These are phyloP conservation scores for Chrysosporium queenslandicum DNA, from an alignment of 2,329 filamentous ascomycete species.

Conservation along the genomic window DNA sequence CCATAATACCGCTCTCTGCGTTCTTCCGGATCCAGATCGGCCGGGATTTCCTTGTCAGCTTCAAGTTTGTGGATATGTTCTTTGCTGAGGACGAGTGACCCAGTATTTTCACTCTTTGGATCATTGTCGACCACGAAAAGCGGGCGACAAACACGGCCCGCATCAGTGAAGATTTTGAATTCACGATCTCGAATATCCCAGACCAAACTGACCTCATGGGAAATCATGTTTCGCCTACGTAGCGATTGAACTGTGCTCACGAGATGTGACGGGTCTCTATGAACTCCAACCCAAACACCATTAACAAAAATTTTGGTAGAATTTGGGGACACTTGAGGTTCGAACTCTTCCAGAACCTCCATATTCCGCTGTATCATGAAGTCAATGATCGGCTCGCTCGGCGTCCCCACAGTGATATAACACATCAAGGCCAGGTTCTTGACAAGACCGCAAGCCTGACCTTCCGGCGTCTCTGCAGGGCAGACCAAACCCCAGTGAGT, in stretches of 20 bases:
- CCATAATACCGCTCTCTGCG: constrained; percentile 57
- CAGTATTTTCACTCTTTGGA: constrained; percentile 60
- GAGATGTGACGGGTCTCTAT: constrained; percentile 76
- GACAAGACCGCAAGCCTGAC: constrained; percentile 93
- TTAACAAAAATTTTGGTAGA: constrained; percentile 98
- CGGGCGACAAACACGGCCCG: constrained; percentile 86
- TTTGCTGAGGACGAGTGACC: constrained; percentile 71
- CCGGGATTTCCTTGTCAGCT: constrained; percentile 56
- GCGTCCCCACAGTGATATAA: constrained; percentile 90
- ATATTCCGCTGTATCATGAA: constrained; percentile 95
- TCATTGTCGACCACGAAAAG: constrained; percentile 90
- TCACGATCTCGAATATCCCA: constrained; percentile 94
- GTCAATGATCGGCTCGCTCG: constrained; percentile 78
- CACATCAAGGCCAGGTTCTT: constrained; percentile 98
- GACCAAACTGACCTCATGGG: constrained; percentile 86
- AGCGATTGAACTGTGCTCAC: constrained; percentile 69
- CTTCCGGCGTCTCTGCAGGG: constrained; percentile 94
- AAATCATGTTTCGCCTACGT: constrained; percentile 70
- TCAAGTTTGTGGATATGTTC: constrained; percentile 71
- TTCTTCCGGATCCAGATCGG: constrained; percentile 50
- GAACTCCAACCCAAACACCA: constrained; percentile 94
- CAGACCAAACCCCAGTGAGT: constrained; percentile 98
- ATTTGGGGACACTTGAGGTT: constrained; percentile 71
- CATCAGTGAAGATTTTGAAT: constrained; percentile 97
- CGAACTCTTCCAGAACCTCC: constrained; percentile 94